Percentiles rank a stretch among this genome's conserved stretches.
Evolutionary conservation across 2,329 filamentous ascomycete genomes (phyloP).

Genomic region (Paracorniculantispora psalliotae): DNA sequence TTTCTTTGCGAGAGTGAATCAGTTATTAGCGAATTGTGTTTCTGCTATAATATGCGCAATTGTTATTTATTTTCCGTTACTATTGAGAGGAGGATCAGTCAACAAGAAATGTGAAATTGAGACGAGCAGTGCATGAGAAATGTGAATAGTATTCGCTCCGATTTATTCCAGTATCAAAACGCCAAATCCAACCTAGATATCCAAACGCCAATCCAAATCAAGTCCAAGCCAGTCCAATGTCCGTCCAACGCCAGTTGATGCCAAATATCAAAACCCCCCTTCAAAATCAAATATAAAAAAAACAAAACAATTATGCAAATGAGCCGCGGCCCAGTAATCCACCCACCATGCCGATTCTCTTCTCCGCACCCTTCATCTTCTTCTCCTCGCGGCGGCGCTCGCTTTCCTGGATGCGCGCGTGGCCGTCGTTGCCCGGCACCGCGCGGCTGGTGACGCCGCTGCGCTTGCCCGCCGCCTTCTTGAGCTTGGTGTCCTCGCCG

Average conservation of each 20-base stretch:
- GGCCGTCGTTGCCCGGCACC: slow-evolving; percentile 53
- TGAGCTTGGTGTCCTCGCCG: slow-evolving; percentile 50
- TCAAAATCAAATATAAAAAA: neutral
- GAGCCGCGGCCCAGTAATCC: slow-evolving; percentile 53
- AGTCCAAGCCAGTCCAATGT: neutral
- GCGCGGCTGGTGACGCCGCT: slow-evolving; percentile 55
- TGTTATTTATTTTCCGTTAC: too few relatives aligned
- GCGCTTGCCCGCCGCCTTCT: slow-evolving; percentile 55
- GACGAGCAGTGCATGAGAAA: neutral
- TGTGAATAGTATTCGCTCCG: neutral
- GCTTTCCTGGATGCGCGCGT: slow-evolving; percentile 49
- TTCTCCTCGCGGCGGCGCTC: slow-evolving; percentile 55
- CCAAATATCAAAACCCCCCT: neutral
- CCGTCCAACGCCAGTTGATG: neutral
- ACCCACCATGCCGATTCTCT: slow-evolving; percentile 50
- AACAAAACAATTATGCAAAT: slow-evolving; percentile 22
- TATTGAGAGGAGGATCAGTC: too few relatives aligned
- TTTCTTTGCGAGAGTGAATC: neutral
- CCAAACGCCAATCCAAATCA: neutral
- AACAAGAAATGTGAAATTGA: neutral
- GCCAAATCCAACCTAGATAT: neutral
- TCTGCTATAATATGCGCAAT: too few relatives aligned
- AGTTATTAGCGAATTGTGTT: neutral
- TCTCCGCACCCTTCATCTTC: slow-evolving; percentile 54
- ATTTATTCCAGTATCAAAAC: neutral